These are phyloP conservation scores for Morella rubra DNA, from an alignment of 306 rosid genomes.

Conservation along the genomic window DNA sequence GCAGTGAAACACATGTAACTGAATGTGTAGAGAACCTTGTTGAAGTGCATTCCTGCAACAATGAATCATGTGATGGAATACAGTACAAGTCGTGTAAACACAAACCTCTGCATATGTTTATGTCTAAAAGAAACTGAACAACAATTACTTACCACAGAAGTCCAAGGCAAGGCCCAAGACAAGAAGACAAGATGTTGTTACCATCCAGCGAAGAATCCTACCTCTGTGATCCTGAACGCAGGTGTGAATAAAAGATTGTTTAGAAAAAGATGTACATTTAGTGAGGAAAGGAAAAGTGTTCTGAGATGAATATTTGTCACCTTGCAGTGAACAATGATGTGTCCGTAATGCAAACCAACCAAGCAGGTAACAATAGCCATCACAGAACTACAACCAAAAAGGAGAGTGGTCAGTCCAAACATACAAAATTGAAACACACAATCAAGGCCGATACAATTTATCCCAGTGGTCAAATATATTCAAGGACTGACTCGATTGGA, in stretches of 20 bases:
- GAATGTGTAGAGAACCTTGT: slow-evolving; percentile 78
- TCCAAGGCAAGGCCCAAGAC: slow-evolving; percentile 43
- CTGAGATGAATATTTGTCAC: slow-evolving; percentile 31
- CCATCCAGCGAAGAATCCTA: slow-evolving; percentile 47
- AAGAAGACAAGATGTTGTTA: slow-evolving; percentile 37
- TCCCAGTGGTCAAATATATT: neutral
- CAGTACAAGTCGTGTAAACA: neutral
- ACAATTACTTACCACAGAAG: slow-evolving; percentile 30
- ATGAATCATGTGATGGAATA: neutral
- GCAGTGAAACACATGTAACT: slow-evolving; percentile 55
- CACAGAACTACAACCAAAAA: slow-evolving; percentile 55
- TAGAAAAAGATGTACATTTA: neutral
- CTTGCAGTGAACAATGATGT: slow-evolving; percentile 81
- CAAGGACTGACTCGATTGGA: neutral
- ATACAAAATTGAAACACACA: slow-evolving; percentile 15
- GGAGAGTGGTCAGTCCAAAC: neutral
- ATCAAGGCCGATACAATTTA: neutral
- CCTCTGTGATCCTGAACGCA: slow-evolving; percentile 65
- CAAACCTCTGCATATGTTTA: neutral
- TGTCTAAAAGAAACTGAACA: neutral
- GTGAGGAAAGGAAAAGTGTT: neutral
- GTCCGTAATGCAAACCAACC: slow-evolving; percentile 90
- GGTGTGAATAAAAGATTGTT: neutral
- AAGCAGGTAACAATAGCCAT: slow-evolving; percentile 96
- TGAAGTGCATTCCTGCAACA: slow-evolving; percentile 69